These are phyloP conservation scores for Dentipellis sp. DNA, from an alignment of 768 basidiomycete species.

Conservation along the genomic window DNA sequence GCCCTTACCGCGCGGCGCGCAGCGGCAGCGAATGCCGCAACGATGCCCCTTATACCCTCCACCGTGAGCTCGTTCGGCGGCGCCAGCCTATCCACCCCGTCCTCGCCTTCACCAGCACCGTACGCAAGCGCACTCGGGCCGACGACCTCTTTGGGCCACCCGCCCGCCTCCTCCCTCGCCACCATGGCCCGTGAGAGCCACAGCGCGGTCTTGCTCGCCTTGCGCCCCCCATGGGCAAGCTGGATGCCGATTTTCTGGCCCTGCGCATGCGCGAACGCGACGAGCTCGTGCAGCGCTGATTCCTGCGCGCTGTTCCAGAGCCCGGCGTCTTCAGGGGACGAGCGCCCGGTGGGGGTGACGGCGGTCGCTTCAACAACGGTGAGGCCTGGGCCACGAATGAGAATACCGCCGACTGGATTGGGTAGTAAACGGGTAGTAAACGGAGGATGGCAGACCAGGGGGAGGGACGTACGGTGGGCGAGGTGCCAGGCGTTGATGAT, in stretches of 20 bases:
- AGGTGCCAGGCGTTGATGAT: conserved; percentile 6
- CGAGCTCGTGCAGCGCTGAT: conserved; percentile 35
- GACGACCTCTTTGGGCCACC: conserved; percentile 22
- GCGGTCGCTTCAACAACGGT: conserved; percentile 60
- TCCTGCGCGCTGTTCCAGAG: conserved; percentile 31
- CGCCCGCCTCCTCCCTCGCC: conserved; percentile 30
- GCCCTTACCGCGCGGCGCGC: conserved; percentile 23
- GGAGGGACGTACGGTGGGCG: not conserved
- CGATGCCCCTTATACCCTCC: conserved; percentile 29
- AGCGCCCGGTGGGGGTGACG: conserved; percentile 49
- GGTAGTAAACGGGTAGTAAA: conserved; percentile 10
- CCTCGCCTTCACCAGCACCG: no score
- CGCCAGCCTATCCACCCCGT: no score
- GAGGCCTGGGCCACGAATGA: conserved; percentile 34
- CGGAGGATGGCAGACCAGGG: not conserved
- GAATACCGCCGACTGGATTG: conserved; percentile 15
- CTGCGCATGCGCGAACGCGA: conserved; percentile 66
- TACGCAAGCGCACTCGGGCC: no score
- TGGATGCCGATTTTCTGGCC: conserved; percentile 66
- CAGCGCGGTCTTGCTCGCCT: conserved; percentile 27
- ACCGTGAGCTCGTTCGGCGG: conserved; percentile 29
- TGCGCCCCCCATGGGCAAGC: conserved; percentile 68
- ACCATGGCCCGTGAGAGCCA: conserved; percentile 36
- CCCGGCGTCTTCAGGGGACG: conserved; percentile 41
- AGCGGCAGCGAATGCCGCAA: conserved; percentile 26